Conservation (phyloP, 2,329 filamentous ascomycete genomes). For the Phaeoacremonium minimum region DNA sequence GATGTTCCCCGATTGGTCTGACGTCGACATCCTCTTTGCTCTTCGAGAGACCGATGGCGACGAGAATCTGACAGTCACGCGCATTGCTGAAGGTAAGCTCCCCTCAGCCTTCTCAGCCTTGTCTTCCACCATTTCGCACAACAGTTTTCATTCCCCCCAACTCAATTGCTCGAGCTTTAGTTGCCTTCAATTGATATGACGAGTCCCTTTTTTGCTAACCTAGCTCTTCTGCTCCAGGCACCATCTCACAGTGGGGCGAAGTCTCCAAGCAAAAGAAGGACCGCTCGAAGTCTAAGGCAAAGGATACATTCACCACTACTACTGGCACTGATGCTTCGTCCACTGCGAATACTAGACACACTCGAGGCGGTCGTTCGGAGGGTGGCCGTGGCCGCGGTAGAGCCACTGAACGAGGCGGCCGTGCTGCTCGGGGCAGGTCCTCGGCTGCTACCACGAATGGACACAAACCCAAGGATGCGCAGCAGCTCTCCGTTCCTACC, state of each 20-base stretch:
- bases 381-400: slow-evolving; percentile 59
- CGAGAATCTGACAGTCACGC: slow-evolving; percentile 68
- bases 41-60: slow-evolving; percentile 85
- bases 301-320: slow-evolving; percentile 52
- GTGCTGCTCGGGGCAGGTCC: slow-evolving; percentile 61
- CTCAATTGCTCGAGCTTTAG: neutral
- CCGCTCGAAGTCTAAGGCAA: slow-evolving; percentile 66
- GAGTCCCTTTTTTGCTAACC: slow-evolving; percentile 7
- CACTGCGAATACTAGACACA: slow-evolving; percentile 37
- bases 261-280: slow-evolving; percentile 79
- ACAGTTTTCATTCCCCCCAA: neutral
- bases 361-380: slow-evolving; percentile 61
- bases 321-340: slow-evolving; percentile 42
- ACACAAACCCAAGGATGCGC: slow-evolving; percentile 50
- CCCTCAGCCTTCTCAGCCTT: slow-evolving; percentile 5
- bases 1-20: slow-evolving; percentile 93
- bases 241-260: slow-evolving; percentile 79
- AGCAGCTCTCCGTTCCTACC: slow-evolving; percentile 61
- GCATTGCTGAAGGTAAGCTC: slow-evolving; percentile 70
- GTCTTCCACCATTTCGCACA: slow-evolving; percentile 1
- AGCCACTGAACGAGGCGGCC: slow-evolving; percentile 58
- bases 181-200: slow-evolving; percentile 9
- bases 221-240: slow-evolving; percentile 43
- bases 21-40: slow-evolving; percentile 89
- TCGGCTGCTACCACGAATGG: slow-evolving; percentile 58